Evolutionary conservation across 345 rosid genomes (phyloP).

Genomic region (Microcos paniculata): DNA sequence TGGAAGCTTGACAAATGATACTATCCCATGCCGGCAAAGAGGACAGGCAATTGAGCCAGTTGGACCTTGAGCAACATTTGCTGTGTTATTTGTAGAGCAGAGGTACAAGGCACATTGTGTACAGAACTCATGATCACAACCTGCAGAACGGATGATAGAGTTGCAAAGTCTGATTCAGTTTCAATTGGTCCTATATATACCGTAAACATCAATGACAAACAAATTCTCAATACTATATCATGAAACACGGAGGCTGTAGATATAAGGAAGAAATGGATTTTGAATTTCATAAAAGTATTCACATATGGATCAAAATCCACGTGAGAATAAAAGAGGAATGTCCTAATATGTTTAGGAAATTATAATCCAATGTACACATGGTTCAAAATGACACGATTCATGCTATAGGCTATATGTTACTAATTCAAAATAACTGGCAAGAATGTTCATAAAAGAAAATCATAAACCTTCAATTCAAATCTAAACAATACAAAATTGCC

Average conservation of each 20-base stretch:
- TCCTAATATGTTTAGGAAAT: background rate
- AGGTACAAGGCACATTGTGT: conserved; percentile 82
- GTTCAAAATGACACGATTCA: background rate
- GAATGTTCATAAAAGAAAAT: background rate
- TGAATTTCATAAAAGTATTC: background rate
- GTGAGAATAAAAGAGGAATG: background rate
- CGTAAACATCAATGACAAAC: background rate
- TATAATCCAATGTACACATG: background rate
- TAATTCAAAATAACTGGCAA: background rate
- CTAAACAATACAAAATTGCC: background rate
- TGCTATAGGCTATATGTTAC: background rate
- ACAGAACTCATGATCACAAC: conserved; percentile 92
- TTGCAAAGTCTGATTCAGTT: background rate
- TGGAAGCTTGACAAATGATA: conserved; percentile 70
- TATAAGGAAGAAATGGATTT: background rate
- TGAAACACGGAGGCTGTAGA: background rate
- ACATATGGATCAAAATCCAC: background rate
- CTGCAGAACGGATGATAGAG: conserved; percentile 31
- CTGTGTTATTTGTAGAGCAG: conserved; percentile 62
- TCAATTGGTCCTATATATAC: background rate
- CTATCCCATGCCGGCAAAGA: conserved; percentile 84
- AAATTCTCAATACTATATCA: background rate
- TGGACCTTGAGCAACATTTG: conserved; percentile 47
- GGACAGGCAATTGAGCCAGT: conserved; percentile 86
- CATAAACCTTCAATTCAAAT: background rate